These are phyloP conservation scores for Lyophyllum semitale DNA, from an alignment of 768 basidiomycete species.

Conservation along the genomic window DNA sequence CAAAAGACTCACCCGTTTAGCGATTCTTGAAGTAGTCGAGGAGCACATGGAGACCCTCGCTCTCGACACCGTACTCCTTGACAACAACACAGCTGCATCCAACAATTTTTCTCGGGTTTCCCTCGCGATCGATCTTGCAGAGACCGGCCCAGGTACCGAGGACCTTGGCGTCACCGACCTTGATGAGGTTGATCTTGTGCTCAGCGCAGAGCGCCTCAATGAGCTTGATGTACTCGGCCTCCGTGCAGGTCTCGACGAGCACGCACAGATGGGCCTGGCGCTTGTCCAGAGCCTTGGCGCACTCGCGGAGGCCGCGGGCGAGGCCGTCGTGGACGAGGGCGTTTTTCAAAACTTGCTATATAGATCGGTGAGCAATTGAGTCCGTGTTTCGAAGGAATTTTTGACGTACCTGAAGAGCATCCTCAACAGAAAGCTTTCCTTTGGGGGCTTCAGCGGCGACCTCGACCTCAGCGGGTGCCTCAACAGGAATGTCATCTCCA, in stretches of 20 bases:
- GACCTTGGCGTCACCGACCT: slow-evolving; percentile 96
- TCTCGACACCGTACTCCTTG: slow-evolving; percentile 95
- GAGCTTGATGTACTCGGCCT: slow-evolving; percentile 99
- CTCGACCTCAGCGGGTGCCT: slow-evolving; percentile 74
- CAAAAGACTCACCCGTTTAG: slow-evolving; percentile 42
- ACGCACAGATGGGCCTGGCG: slow-evolving; percentile 98
- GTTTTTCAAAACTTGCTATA: slow-evolving; percentile 97
- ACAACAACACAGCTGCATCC: slow-evolving; percentile 95
- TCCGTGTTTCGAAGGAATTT: background rate
- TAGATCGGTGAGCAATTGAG: slow-evolving; percentile 7
- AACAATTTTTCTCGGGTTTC: slow-evolving; percentile 95
- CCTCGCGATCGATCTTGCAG: slow-evolving; percentile 99
- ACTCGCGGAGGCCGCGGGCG: slow-evolving; percentile 96
- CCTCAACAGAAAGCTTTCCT: slow-evolving; percentile 95
- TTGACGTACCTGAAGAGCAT: slow-evolving; percentile 75
- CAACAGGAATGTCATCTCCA: slow-evolving; percentile 92
- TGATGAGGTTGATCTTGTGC: slow-evolving; percentile 99
- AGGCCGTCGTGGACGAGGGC: slow-evolving; percentile 98
- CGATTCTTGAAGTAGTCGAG: slow-evolving; percentile 97
- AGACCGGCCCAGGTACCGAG: slow-evolving; percentile 98
- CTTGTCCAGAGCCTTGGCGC: slow-evolving; percentile 97
- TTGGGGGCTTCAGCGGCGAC: slow-evolving; percentile 89
- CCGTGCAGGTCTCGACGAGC: slow-evolving; percentile 97
- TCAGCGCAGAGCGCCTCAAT: slow-evolving; percentile 99
- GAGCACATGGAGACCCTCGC: slow-evolving; percentile 92